A percentile compares a stretch with the other conserved stretches of the same genome.
These are phyloP conservation scores for Chlamydomonas sphaeroides DNA, from an alignment of 139 green algal species.

Conservation along the genomic window DNA sequence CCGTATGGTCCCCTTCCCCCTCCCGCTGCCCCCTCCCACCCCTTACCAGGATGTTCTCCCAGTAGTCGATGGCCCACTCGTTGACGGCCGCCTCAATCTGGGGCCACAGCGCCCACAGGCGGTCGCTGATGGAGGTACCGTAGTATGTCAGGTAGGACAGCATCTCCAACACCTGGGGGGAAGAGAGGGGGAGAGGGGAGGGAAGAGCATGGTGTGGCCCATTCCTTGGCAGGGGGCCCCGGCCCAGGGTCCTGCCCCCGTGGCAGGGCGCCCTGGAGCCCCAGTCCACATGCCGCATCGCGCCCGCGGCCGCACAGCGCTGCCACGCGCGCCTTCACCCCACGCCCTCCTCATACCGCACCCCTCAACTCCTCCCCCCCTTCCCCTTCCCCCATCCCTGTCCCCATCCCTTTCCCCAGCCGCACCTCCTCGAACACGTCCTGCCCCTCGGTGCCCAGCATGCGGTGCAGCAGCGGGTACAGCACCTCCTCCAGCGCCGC, in stretches of 20 bases:
- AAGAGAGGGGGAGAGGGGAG: neutral
- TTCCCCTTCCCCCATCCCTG: neutral
- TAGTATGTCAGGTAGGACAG: slow-evolving; percentile 95
- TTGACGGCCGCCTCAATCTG: slow-evolving; percentile 74
- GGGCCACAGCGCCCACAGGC: slow-evolving; percentile 93
- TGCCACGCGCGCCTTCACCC: too few species aligned
- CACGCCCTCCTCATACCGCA: too few species aligned
- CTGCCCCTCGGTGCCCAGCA: slow-evolving; percentile 70
- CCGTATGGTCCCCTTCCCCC: neutral
- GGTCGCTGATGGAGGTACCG: slow-evolving; percentile 67
- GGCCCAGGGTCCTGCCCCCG: too few species aligned
- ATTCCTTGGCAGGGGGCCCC: too few species aligned
- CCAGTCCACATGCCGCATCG: too few species aligned
- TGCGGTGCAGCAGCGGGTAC: slow-evolving; percentile 87
- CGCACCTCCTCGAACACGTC: slow-evolving; percentile 93
- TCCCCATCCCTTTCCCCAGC: neutral
- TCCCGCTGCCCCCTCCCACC: neutral
- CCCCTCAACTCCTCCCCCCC: too few species aligned
- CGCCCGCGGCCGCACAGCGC: too few species aligned
- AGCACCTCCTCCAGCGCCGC: slow-evolving; percentile 86
- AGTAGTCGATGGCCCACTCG: slow-evolving; percentile 93
- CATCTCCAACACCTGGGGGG: slow-evolving; percentile 80
- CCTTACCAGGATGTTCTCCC: slow-evolving; percentile 56
- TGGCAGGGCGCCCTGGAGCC: too few species aligned
- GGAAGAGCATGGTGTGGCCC: neutral